Evolutionary conservation across 1,284 basidiomycete species (phyloP).

Genomic region (Microbotryum saponariae): DNA sequence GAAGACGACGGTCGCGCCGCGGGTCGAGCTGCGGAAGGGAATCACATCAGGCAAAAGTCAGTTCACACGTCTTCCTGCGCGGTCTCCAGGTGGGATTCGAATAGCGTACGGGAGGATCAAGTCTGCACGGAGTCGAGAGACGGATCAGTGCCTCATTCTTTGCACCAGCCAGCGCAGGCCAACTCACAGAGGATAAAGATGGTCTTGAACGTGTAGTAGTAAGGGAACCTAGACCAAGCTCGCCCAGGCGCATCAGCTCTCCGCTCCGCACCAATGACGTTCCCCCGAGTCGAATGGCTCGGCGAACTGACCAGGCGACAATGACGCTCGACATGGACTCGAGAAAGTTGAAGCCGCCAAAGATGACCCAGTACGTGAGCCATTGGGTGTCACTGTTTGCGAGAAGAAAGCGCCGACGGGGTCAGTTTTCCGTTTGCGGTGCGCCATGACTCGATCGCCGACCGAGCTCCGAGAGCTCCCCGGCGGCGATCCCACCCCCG

Average conservation of each 20-base stretch:
- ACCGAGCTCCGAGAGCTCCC: background rate
- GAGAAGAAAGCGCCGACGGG: too few species aligned
- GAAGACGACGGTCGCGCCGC: slow-evolving; percentile 31
- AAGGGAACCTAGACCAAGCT: slow-evolving; percentile 31
- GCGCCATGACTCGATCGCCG: background rate
- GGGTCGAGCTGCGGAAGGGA: slow-evolving; percentile 17
- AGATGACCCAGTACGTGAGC: slow-evolving; percentile 82
- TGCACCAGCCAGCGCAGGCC: background rate
- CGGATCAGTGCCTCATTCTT: too few species aligned
- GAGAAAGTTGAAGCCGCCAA: slow-evolving; percentile 76
- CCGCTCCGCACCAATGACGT: too few species aligned
- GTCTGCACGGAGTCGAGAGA: slow-evolving; percentile 1
- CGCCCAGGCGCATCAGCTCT: too few species aligned
- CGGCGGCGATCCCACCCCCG: background rate
- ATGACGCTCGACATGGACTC: slow-evolving; percentile 67
- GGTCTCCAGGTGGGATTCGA: background rate
- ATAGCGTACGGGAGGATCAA: slow-evolving; percentile 33
- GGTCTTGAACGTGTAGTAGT: slow-evolving; percentile 38
- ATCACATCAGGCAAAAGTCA: background rate
- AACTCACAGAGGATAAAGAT: slow-evolving; percentile 33
- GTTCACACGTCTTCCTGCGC: background rate
- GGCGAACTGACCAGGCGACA: slow-evolving; percentile 53
- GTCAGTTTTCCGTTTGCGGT: too few species aligned
- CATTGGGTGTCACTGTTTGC: slow-evolving; percentile 59
- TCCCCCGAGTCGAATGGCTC: background rate